Evolutionary conservation across 2,329 filamentous ascomycete genomes (phyloP).

Genomic region (Seiridium cupressi): DNA sequence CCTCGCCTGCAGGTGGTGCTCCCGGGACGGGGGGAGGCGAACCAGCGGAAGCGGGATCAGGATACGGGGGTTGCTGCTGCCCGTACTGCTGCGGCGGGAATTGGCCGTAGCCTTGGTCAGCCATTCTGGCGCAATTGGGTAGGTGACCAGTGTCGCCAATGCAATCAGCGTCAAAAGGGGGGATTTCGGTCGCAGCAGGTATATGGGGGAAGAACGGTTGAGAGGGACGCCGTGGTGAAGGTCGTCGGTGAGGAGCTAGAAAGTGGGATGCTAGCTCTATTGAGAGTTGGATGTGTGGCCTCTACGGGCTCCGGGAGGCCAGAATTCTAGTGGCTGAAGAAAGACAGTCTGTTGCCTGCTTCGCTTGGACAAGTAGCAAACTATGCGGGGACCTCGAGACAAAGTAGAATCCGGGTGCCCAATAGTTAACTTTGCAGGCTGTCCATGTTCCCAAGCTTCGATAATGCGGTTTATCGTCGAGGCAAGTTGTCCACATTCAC

Average conservation of each 20-base stretch:
- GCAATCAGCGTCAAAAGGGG: background rate
- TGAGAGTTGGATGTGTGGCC: constrained; percentile 9
- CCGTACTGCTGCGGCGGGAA: constrained; percentile 40
- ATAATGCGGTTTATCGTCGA: constrained; percentile 2
- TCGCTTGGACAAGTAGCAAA: background rate
- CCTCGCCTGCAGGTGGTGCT: constrained; percentile 29
- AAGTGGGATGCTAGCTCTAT: constrained; percentile 12
- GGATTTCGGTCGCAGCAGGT: background rate
- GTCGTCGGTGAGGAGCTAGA: constrained; percentile 12
- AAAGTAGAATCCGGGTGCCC: too few species aligned
- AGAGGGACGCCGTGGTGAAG: background rate
- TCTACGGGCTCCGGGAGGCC: background rate
- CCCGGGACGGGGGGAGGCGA: constrained; percentile 33
- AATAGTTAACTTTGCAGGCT: too few species aligned
- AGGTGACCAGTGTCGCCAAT: background rate
- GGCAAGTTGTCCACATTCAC: constrained; percentile 12
- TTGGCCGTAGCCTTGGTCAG: constrained; percentile 55
- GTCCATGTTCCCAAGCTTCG: background rate
- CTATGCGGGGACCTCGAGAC: too few species aligned
- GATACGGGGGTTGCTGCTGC: constrained; percentile 39
- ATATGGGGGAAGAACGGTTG: background rate
- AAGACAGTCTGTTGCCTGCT: background rate
- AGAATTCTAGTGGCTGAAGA: background rate
- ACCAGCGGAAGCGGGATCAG: constrained; percentile 32
- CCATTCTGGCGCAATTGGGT: constrained; percentile 43